Conservation (phyloP, 305 asterid species). For the Ilex paraguariensis region DNA sequence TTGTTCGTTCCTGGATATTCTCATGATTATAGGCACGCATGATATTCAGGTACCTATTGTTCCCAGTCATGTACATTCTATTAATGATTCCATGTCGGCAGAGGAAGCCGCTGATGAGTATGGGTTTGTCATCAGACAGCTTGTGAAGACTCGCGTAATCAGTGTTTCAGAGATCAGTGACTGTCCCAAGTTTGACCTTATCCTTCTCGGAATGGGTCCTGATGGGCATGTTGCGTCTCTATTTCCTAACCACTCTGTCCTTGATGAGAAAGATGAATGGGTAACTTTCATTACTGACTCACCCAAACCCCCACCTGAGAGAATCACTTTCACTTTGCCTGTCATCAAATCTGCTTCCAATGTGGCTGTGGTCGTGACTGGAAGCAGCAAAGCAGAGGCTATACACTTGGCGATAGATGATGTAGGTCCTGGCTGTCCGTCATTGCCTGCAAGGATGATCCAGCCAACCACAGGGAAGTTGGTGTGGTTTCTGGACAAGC, state of each 20-base stretch:
- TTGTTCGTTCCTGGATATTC: no score
- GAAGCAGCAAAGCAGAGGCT: slow-evolving; percentile 67
- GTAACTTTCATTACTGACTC: slow-evolving; percentile 83
- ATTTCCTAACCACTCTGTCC: slow-evolving; percentile 59
- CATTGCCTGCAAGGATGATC: slow-evolving; percentile 64
- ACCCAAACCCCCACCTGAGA: slow-evolving; percentile 87
- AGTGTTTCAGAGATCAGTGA: slow-evolving; percentile 64
- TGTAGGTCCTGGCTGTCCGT: slow-evolving; percentile 30
- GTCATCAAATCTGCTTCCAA: slow-evolving; percentile 84
- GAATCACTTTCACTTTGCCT: slow-evolving; percentile 89
- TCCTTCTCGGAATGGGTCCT: slow-evolving; percentile 90
- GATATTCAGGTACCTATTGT: slow-evolving; percentile 1
- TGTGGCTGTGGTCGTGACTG: slow-evolving; percentile 66
- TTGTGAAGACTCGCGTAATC: slow-evolving; percentile 69
- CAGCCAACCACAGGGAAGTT: slow-evolving; percentile 55
- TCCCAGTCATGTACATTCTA: slow-evolving; percentile 75
- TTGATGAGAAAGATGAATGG: slow-evolving; percentile 69
- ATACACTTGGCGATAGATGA: slow-evolving; percentile 49
- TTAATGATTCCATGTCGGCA: slow-evolving; percentile 69
- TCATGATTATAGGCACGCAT: no score
- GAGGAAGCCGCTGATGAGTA: slow-evolving; percentile 86
- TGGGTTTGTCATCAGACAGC: slow-evolving; percentile 77
- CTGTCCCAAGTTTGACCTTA: slow-evolving; percentile 89
- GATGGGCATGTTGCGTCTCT: slow-evolving; percentile 91
- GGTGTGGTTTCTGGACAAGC: slow-evolving; percentile 79